These are phyloP conservation scores for Labyrinthula sp. DNA, from an alignment of 352 stramenopile genomes.

Conservation along the genomic window DNA sequence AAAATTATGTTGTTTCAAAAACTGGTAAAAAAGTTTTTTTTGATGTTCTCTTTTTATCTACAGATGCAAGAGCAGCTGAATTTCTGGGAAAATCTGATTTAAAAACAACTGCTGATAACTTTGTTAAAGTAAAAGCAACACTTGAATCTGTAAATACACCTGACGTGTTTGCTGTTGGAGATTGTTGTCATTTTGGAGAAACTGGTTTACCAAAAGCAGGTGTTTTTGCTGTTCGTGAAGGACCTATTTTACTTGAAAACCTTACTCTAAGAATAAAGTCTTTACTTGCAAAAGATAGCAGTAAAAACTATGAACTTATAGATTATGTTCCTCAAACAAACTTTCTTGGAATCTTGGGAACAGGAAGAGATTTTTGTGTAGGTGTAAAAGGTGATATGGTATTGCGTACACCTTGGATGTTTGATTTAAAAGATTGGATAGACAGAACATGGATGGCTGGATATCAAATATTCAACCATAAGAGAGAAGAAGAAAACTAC, in stretches of 20 bases:
- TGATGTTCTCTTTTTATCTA: conserved; percentile 43
- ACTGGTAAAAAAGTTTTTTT: conserved; percentile 30
- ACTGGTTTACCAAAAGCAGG: conserved; percentile 41
- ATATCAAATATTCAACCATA: too few species aligned
- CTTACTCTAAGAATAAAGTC: conserved; percentile 30
- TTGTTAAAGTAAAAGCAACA: conserved; percentile 30
- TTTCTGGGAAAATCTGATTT: conserved; percentile 34
- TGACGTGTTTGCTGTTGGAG: conserved; percentile 41
- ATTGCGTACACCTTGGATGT: conserved; percentile 39
- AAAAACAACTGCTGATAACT: conserved; percentile 24
- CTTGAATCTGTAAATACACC: conserved; percentile 22
- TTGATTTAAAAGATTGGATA: conserved; percentile 45
- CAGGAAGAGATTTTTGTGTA: conserved; percentile 41
- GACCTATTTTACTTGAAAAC: conserved; percentile 39
- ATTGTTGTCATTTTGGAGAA: conserved; percentile 38
- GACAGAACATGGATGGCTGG: conserved; percentile 42
- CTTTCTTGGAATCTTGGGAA: conserved; percentile 45
- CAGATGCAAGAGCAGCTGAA: conserved; percentile 32
- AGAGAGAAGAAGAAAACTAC: too few species aligned
- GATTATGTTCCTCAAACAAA: conserved; percentile 29
- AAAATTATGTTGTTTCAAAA: too few species aligned
- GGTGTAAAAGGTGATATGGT: conserved; percentile 32
- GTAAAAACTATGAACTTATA: conserved; percentile 1
- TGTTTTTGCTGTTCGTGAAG: conserved; percentile 46
- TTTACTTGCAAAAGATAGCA: not conserved